Evolutionary conservation across 768 basidiomycete genomes (phyloP).

Genomic region (Mycena olivaceomarginata): DNA sequence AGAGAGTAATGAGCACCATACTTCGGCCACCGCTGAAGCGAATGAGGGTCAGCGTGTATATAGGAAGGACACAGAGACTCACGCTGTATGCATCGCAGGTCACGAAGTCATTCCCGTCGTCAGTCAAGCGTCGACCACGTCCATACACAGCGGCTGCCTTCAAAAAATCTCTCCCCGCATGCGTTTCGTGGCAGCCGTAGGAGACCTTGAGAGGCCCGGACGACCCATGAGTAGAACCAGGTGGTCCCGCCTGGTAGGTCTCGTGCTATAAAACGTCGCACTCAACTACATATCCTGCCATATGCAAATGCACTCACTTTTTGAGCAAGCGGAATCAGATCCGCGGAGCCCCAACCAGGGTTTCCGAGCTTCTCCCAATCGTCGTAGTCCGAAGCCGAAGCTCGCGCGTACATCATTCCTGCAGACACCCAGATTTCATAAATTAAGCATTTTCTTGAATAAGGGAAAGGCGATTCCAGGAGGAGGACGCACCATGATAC

Average conservation of each 20-base stretch:
- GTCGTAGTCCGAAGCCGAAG: conserved; percentile 78
- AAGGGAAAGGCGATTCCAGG: too few relatives aligned
- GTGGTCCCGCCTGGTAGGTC: conserved; percentile 66
- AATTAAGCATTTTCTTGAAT: too few relatives aligned
- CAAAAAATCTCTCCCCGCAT: conserved; percentile 68
- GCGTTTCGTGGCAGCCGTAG: conserved; percentile 56
- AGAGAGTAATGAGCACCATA: not conserved
- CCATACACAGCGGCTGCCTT: conserved; percentile 65
- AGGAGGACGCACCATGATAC: conserved; percentile 68
- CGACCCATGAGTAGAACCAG: conserved; percentile 59
- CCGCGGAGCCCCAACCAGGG: conserved; percentile 75
- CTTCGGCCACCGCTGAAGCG: not conserved
- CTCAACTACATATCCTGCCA: not conserved
- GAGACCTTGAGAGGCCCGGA: conserved; percentile 72
- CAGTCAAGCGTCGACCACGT: conserved; percentile 60
- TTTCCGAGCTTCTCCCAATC: conserved; percentile 75
- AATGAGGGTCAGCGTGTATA: not conserved
- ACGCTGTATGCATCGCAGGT: conserved; percentile 68
- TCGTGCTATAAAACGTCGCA: not conserved
- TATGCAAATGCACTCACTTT: conserved; percentile 61
- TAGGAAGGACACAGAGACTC: conserved; percentile 40
- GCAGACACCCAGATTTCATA: not conserved
- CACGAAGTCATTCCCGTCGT: conserved; percentile 69
- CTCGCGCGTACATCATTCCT: conserved; percentile 75
- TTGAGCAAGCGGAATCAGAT: conserved; percentile 73